Evolutionary conservation across 768 basidiomycete species (phyloP).

Genomic region (Leccinum rimulosum): DNA sequence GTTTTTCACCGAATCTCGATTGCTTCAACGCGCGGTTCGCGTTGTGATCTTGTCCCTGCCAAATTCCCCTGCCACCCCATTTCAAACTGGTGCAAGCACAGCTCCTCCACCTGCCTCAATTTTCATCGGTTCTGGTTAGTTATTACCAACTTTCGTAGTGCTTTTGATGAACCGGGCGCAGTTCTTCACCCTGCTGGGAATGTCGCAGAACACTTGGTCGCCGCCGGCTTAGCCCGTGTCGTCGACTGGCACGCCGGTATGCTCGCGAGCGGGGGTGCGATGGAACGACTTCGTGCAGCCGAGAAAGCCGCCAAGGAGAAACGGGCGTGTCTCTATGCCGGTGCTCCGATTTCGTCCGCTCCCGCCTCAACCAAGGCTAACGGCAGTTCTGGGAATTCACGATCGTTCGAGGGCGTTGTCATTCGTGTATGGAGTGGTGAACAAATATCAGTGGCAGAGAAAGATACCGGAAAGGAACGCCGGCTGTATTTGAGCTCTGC

Average conservation of each 20-base stretch:
- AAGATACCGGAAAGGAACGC: slow-evolving; percentile 71
- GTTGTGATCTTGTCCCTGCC: slow-evolving; percentile 81
- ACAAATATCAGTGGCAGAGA: slow-evolving; percentile 78
- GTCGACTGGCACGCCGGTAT: slow-evolving; percentile 99
- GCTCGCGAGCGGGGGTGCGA: slow-evolving; percentile 77
- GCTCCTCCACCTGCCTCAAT: slow-evolving; percentile 71
- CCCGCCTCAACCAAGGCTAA: slow-evolving; percentile 44
- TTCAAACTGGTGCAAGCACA: slow-evolving; percentile 56
- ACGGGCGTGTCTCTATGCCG: slow-evolving; percentile 67
- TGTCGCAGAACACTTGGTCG: slow-evolving; percentile 86
- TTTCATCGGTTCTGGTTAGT: slow-evolving; percentile 83
- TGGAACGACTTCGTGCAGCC: slow-evolving; percentile 84
- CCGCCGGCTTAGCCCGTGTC: slow-evolving; percentile 82
- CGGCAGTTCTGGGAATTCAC: slow-evolving; percentile 40
- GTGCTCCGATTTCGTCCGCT: slow-evolving; percentile 38
- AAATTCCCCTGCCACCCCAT: slow-evolving; percentile 73
- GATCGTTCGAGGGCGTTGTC: slow-evolving; percentile 78
- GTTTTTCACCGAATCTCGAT: slow-evolving; percentile 88
- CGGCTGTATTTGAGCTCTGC: slow-evolving; percentile 87
- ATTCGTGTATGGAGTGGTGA: slow-evolving; percentile 91
- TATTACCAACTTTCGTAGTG: neutral
- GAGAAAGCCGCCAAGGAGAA: slow-evolving; percentile 81
- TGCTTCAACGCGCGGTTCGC: slow-evolving; percentile 76
- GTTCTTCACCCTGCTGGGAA: slow-evolving; percentile 92
- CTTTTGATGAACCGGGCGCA: slow-evolving; percentile 22